phyloP scores from a whole-genome alignment of 805 yeast genomes.

The Maudiozyma pseudohumilis region DNA sequence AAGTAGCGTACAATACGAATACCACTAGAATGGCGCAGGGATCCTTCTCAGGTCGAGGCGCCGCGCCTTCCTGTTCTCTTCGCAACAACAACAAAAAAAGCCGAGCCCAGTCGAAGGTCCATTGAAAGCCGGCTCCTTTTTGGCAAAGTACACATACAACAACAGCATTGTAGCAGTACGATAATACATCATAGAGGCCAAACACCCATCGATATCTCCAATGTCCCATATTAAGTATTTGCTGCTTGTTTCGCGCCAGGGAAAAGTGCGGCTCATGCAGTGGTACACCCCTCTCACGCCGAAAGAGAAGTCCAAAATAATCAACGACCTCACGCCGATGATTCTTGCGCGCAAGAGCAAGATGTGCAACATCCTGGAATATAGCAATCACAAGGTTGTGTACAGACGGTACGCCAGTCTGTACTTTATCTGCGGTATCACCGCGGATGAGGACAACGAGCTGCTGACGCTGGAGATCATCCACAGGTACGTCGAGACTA shows the following conservation, averaged over 20 bases:
- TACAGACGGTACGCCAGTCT: constrained; percentile 90
- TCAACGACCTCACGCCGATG: constrained; percentile 76
- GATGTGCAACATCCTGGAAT: constrained; percentile 92
- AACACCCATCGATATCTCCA: too few species aligned
- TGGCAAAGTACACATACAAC: too few species aligned
- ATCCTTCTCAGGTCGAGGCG: too few species aligned
- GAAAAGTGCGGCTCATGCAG: constrained; percentile 84
- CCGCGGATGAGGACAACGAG: constrained; percentile 53
- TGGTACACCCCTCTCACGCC: constrained; percentile 85
- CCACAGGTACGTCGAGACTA: constrained; percentile 90
- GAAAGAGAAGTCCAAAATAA: constrained; percentile 75
- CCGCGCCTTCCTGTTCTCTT: too few species aligned
- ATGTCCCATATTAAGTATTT: constrained; percentile 53
- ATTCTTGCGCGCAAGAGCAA: constrained; percentile 79
- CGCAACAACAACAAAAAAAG: too few species aligned
- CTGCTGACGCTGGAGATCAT: constrained; percentile 74
- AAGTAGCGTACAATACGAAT: too few species aligned
- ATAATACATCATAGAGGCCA: too few species aligned
- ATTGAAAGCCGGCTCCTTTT: too few species aligned
- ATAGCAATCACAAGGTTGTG: constrained; percentile 64
- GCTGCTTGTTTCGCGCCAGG: constrained; percentile 82
- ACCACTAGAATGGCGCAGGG: too few species aligned
- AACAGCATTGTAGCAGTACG: too few species aligned
- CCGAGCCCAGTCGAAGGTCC: too few species aligned
- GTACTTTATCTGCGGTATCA: constrained; percentile 77